These are phyloP conservation scores for Cerrena zonata DNA, from an alignment of 1,284 basidiomycete species.

Conservation along the genomic window DNA sequence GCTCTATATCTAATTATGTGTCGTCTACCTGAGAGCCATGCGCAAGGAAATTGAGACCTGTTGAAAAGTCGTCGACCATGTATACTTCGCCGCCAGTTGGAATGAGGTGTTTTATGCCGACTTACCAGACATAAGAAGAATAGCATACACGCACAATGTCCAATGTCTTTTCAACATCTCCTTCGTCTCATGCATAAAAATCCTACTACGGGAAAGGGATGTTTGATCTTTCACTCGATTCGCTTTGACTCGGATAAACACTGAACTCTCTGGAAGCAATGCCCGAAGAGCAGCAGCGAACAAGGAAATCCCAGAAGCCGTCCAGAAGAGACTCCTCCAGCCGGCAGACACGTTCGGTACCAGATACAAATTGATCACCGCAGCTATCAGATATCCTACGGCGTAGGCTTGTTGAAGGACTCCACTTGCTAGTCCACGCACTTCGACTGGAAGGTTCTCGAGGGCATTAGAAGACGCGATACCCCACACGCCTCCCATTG, in stretches of 20 bases:
- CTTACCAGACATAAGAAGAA: conserved; percentile 72
- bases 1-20: too few relatives aligned
- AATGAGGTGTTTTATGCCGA: too few relatives aligned
- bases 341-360: conserved; percentile 46
- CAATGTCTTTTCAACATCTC: conserved; percentile 82
- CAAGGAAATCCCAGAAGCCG: conserved; percentile 64
- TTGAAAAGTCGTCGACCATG: conserved; percentile 1
- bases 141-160: conserved; percentile 79
- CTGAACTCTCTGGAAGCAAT: conserved; percentile 73
- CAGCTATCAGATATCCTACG: conserved; percentile 40
- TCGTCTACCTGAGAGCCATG: conserved; percentile 67
- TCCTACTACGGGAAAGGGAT: conserved; percentile 52
- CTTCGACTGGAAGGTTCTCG: conserved; percentile 84
- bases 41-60: conserved; percentile 88
- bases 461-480: conserved; percentile 71
- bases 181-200: conserved; percentile 69
- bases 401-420: conserved; percentile 72
- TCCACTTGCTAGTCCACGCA: conserved; percentile 82
- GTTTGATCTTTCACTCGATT: conserved; percentile 37
- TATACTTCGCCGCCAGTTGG: too few relatives aligned
- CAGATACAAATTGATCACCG: conserved; percentile 74
- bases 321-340: conserved; percentile 69
- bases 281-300: conserved; percentile 69
- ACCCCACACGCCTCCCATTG: conserved; percentile 87
- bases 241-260: conserved; percentile 64